Evolutionary conservation across 345 rosid species (phyloP), one percentile per base, ranked within the genome.

Genomic region (Populus alba): DNA sequence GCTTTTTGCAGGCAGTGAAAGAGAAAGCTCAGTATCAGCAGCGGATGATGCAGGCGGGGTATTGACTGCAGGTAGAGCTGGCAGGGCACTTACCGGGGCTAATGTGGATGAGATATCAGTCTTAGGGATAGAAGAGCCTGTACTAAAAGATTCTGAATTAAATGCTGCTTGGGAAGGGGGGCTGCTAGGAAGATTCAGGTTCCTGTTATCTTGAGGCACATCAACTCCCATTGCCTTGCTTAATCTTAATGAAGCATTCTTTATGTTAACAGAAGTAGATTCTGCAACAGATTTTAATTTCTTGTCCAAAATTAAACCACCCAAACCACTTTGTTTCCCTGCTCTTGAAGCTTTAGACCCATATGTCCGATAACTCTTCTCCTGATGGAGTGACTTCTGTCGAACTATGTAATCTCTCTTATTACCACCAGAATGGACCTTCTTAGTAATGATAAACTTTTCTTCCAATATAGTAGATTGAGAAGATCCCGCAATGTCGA

Each of bases 381-480:
- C 93, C 66, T 86, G 74, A 85, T 91, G 96, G 76, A 87, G 83
- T 55, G 97, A 87, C 78, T 91, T 95, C 74, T 93, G 97, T 55
- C 94, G 86, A 41, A 88, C 90, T 49, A 90, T 83, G 66, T 82
- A 83, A 72, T 95, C 98, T 85, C 92, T 91, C 85, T 89, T 93
- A 77, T 86, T 77, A 35, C 86, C 83, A 74, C 86, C 81, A 43
- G 89, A 82, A 81, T 86, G 89, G 68, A 68, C 85, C 87, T 91
- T 95, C 80, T 92, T 90, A 76, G 88, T 83, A 57, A 85, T 83
- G 27, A 83, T 82, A 82, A 87, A 84, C 83, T 89, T 93, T 70
- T 91, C 97, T 78, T 89, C 98, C 82, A 83, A 41, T 39, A 80
- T 77, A 74, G 89, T 84, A 72, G 87, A 75, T 78, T 86, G 89